Evolutionary conservation across 345 rosid species (phyloP).

Genomic region (Eucalyptus sp.): DNA sequence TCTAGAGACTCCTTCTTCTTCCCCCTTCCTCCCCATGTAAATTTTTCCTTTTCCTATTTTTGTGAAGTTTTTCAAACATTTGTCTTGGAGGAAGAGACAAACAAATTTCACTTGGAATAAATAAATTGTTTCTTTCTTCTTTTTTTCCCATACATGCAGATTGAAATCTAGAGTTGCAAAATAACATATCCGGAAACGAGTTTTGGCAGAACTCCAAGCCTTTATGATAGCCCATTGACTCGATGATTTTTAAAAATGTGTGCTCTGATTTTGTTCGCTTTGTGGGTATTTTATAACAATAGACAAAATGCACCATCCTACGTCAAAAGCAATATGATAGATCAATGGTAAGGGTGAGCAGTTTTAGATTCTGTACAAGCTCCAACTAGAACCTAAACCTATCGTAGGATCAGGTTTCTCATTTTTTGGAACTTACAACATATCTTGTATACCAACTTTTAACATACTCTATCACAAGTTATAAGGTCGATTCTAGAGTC

Average conservation of each 20-base stretch:
- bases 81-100: neutral
- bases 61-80: neutral
- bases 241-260: neutral
- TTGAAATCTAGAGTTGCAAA: neutral
- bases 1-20: neutral
- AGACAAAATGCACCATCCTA: neutral
- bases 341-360: neutral
- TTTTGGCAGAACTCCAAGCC: neutral
- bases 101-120: neutral
- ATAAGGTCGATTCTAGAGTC: accelerated
- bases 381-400: too few relatives aligned
- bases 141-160: neutral
- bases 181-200: neutral
- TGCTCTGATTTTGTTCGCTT: neutral
- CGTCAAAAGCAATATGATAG: neutral
- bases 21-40: neutral
- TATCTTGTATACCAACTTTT: too few relatives aligned
- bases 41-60: neutral
- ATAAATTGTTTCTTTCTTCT: neutral
- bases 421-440: too few relatives aligned
- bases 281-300: neutral
- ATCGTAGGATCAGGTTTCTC: accelerated
- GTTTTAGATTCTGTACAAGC: too few relatives aligned
- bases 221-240: neutral
- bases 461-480: too few relatives aligned